These are phyloP conservation scores for Alternaria tenuissima DNA, from an alignment of 2,329 filamentous ascomycete species.

Conservation along the genomic window DNA sequence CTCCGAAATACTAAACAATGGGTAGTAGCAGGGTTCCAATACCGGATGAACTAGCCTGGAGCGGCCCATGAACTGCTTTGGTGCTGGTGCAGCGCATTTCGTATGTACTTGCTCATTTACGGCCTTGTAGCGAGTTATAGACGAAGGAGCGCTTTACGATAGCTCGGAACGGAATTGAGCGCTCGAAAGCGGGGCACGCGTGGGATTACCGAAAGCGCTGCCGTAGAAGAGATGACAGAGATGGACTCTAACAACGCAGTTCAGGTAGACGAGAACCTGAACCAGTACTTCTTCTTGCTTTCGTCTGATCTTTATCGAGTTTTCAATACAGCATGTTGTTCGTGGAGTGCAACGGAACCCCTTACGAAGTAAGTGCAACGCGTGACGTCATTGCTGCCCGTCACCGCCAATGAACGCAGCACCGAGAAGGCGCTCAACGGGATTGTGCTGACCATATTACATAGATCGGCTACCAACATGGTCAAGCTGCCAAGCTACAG, in stretches of 20 bases:
- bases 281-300: not conserved
- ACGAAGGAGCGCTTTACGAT: conserved; percentile 14
- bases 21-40: not conserved
- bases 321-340: conserved; percentile 45
- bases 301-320: not conserved
- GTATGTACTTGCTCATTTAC: not conserved
- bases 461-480: conserved; percentile 61
- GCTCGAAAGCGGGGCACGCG: conserved; percentile 23
- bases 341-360: conserved; percentile 53
- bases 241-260: not conserved
- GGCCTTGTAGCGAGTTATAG: not conserved
- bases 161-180: conserved; percentile 28
- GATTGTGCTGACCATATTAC: not conserved
- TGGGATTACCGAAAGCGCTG: conserved; percentile 8
- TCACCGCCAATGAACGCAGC: not conserved
- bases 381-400: conserved; percentile 24
- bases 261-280: not conserved
- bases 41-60: conserved; percentile 5
- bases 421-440: not conserved
- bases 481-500: conserved; percentile 49
- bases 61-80: not conserved
- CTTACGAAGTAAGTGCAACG: conserved; percentile 50
- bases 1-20: not conserved
- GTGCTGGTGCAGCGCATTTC: conserved; percentile 1
- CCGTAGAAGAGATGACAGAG: not conserved